Evolutionary conservation across 192 early-diverging fungal species (phyloP), one percentile per base, ranked within the genome.

Genomic region (Chytriomyces sp.): DNA sequence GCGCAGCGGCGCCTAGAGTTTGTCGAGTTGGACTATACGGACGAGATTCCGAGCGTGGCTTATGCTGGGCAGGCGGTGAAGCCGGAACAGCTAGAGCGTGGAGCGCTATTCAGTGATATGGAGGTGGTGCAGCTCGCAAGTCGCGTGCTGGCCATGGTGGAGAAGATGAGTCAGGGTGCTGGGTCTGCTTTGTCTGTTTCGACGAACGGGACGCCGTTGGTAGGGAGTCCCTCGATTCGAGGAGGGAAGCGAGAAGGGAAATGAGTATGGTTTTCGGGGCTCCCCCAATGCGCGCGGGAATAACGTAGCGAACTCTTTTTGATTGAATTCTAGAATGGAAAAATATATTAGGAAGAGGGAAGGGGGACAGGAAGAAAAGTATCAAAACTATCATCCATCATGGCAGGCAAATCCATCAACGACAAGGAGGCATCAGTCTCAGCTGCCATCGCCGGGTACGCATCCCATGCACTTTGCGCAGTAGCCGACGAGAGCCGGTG

Each of bases 61-160:
- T 62, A 62, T 62, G 37, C 25, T 10, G 60, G 60, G 12, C 60
- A 62, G 60, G 31, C 28, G 32, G 60, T 62, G 60, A 19, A 32
- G 12, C 12, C 14, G 34, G 60, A 62, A 17, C 60, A 62, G 36
- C 36, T 62, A 17, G 60, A 62, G 14, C 6, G 60, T 10, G 60
- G 60, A n/a, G 12, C 14, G 12, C 8, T n/a, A 0, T 25, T 62
- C 6, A 37, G 31, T 10, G 60, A 62, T 38, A 14, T 36, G 14
- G 60, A 62, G 12, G 31, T 62, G 8, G 36, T 37, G 32, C 60
- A 62, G 36, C 34, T 62, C 12, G 60, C 10, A 31, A 14, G 14
- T 6, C 19, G 37, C 12, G 60, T 62, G 12, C 14, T 12, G 14
- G 34, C 25, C 6, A 36, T 62, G 60, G 60, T 62, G 26, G 60